Percentiles rank a stretch among this genome's conserved stretches.
phyloP scores from a whole-genome alignment of 2,329 filamentous ascomycete genomes.

The Diaporthe helianthi region DNA sequence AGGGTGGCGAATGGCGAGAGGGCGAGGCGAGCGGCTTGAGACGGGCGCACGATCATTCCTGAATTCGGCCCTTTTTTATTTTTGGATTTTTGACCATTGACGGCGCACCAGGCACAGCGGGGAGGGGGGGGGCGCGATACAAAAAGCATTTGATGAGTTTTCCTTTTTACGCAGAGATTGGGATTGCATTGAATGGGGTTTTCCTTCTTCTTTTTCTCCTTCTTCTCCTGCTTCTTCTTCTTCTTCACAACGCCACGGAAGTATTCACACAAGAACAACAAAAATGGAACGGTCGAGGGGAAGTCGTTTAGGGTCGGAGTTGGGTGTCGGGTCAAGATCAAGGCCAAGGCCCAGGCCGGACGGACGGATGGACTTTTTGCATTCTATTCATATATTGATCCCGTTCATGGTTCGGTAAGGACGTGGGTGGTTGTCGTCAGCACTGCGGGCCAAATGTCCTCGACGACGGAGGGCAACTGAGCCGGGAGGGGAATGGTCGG shows the following conservation, averaged over 20 bases:
- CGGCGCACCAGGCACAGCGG: background rate
- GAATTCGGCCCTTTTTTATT: background rate
- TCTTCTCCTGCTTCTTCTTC: too few species aligned
- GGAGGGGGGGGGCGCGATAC: background rate
- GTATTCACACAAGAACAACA: background rate
- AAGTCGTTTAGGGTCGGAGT: background rate
- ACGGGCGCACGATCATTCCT: background rate
- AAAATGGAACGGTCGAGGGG: background rate
- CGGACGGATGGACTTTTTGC: background rate
- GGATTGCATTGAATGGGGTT: conserved; percentile 1
- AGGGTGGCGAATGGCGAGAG: background rate
- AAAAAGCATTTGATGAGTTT: conserved; percentile 1
- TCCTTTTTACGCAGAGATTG: background rate
- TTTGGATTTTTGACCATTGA: background rate
- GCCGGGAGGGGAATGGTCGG: background rate
- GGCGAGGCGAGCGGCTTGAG: background rate
- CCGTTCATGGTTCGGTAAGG: background rate
- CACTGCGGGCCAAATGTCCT: too few species aligned
- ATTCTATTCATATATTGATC: conserved; percentile 14
- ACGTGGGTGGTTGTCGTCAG: too few species aligned
- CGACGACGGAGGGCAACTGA: too few species aligned
- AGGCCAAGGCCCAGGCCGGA: background rate
- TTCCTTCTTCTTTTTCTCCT: too few species aligned
- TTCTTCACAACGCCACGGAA: background rate
- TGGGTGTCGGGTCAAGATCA: background rate